Evolutionary conservation across 192 early-diverging fungal species (phyloP), one percentile per base, ranked within the genome.

Genomic region (Linnemannia schmuckeri): DNA sequence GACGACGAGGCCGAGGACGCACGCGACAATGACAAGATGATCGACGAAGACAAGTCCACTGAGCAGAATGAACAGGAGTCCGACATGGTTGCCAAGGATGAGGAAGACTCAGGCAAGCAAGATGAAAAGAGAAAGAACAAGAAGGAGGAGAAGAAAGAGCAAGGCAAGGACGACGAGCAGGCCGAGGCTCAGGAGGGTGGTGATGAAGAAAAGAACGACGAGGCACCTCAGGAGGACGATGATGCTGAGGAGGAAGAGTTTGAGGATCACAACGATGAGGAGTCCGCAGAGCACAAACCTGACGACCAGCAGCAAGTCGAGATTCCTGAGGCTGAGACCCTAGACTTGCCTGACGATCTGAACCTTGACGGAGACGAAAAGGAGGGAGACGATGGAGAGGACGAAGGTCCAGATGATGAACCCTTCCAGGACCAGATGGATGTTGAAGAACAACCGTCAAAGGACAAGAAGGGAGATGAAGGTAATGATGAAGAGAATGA

Each of bases 261-360:
- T 18, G 83, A 91, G 57, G 88, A 90, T 30, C 87, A 93, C n/a
- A 86, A 88, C 57, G 80, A 89, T 22, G 84, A 85, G 55, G 74
- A 89, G 27, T 85, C 85, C 68, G 88, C 88, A 24, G 88, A 92
- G 40, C 89, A 91, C 72, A 89, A 87, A 74, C 88, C 91, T 40
- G 88, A 90, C 47, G 90, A 91, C 37, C 80, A 88, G 41, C 81
- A 82, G 78, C 88, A 90, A 75, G 89, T 90, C 27, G 90, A 92
- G 49, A 90, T 93, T 55, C 93, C 93, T 38, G 94, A 94, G 85
- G 95, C 95, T 7, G 94, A 96, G 66, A 94, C 93, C 40, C 81
- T 95, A 77, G 94, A 96, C 49, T 84, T 97, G 38, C 96, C 96
- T 15, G 96, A 97, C 46, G 93, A 96, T 61, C 74, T 97, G 89